Base-by-base conservation (phyloP, 2,329 filamentous ascomycete species). In the Zymoseptoria tritici region DNA sequence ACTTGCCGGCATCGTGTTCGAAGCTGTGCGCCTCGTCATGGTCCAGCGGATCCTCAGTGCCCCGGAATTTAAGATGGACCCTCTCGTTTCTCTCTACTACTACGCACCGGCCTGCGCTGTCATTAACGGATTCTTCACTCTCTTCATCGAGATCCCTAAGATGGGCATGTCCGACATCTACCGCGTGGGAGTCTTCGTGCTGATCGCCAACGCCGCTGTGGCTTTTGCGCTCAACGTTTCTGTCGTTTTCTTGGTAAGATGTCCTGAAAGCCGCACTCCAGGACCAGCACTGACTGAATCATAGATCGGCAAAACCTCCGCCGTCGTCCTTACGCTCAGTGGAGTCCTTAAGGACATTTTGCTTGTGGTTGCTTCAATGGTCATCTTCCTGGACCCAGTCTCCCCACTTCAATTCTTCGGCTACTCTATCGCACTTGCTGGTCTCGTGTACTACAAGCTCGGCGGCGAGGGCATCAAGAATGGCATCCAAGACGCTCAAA, bases 11-110 rank as follows among this genome's bases (percentile, higher is more conserved):
- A 87, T 94, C 71, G 75, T 88, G 69, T 94, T 93, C 72, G 90
- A 94, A 78, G 90, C 90, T 57, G 83, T 91, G 65, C 87, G 90
- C 70, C 82, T 94, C 62, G 90, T 89, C 78, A 87, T 94, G 86
- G 89, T 94, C 57, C 87, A 93, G 80, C 86, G 87, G 61, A 82
- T 94, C 52, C 83, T 94, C 68, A 91, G 86, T 79, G 89, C 87
- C 31, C 82, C 87, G 54, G 89, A 93, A 77, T 93, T 88, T 83
- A 93, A 93, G 84, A 94, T 94, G 90, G 90, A 94, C 74, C 90
- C 90, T 19, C 80, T 94, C n/a, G 90, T 94, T 56, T 94, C 90
- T 29, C 84, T 94, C 8, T 94, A 94, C 83, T 94, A 94, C 81
- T 94, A 92, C 70, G 90, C 90, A 3, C 90, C 90, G 19, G 85